Evolutionary conservation across 805 yeast species (phyloP), one percentile per base, ranked within the genome.

Genomic region (Candida xiaguanensis): DNA sequence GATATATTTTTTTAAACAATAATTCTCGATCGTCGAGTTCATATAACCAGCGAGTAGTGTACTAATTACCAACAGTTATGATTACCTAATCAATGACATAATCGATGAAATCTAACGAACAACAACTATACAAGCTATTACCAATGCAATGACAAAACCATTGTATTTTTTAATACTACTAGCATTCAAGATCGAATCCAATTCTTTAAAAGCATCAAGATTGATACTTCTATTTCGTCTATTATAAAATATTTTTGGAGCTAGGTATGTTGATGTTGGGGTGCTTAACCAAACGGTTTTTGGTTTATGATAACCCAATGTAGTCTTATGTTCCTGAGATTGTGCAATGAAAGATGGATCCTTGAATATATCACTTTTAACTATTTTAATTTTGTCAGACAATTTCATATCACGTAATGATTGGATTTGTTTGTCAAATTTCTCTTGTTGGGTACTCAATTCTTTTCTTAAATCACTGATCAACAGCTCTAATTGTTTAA

Each of bases 131-230:
- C 7, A 22, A 7, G 9, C 24, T 8, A 22, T 22, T 22, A n/a
- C n/a, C n/a, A n/a, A 25, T n/a, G 13, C 28, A 8, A 11, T 25
- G 13, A 11, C 6, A 12, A 11, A 8, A 12, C 14, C 12, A 25
- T 25, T 7, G 9, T 7, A 20, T 6, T 20, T 20, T 6, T 20
- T 7, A 9, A 6, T 20, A 20, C 23, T 20, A 6, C 9, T 20
- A 20, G 8, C 9, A 7, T 28, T 24, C 17, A 18, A 31, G 3
- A 31, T 12, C 11, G 33, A 17, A 15, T 31, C 24, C 15, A 31
- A 18, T 31, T 31, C 33, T 19, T n/a, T 5, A 15, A 31, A 31
- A 8, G 34, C 39, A 31, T 38, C 42, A 38, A 42, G 38, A 25
- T 42, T 22, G 3, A 42, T 38, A 11, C 28, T 31, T n/a, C 13